Evolutionary conservation across 2,329 filamentous ascomycete genomes (phyloP).

Genomic region (Aureobasidium sp.): DNA sequence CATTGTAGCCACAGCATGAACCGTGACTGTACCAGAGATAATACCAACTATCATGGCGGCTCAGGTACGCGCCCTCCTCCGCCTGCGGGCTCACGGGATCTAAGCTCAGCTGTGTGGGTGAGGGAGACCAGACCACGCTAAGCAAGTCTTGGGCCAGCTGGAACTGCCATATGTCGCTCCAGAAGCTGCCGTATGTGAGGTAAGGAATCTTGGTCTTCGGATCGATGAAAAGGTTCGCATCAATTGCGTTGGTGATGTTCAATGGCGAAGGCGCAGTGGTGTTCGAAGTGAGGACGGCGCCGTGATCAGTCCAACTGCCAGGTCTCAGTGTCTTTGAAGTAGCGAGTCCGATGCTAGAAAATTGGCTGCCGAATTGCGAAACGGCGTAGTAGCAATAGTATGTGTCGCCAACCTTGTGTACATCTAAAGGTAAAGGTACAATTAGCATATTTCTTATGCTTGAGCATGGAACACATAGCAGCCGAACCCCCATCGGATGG

Average conservation of each 20-base stretch:
- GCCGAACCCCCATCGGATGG: no score
- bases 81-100: slow-evolving; percentile 44
- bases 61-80: slow-evolving; percentile 50
- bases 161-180: slow-evolving; percentile 55
- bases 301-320: slow-evolving; percentile 55
- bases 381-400: slow-evolving; percentile 61
- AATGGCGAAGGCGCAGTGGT: slow-evolving; percentile 19
- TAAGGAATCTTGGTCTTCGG: slow-evolving; percentile 35
- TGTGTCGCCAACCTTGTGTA: slow-evolving; percentile 44
- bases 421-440: slow-evolving; percentile 27
- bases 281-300: slow-evolving; percentile 42
- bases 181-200: slow-evolving; percentile 61
- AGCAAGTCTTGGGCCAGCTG: slow-evolving; percentile 35
- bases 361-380: slow-evolving; percentile 52
- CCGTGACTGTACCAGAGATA: slow-evolving; percentile 58
- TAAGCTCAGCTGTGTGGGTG: slow-evolving; percentile 42
- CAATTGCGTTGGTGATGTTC: slow-evolving; percentile 45
- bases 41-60: slow-evolving; percentile 48
- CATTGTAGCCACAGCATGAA: slow-evolving; percentile 53
- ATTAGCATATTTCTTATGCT: no score
- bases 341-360: slow-evolving; percentile 54
- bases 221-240: slow-evolving; percentile 34
- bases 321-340: slow-evolving; percentile 42
- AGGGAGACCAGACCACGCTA: slow-evolving; percentile 47
- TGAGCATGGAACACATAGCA: no score